Evolutionary conservation across 371 early-diverging fungal genomes (phyloP).

Genomic region (Mucor velutinosus): DNA sequence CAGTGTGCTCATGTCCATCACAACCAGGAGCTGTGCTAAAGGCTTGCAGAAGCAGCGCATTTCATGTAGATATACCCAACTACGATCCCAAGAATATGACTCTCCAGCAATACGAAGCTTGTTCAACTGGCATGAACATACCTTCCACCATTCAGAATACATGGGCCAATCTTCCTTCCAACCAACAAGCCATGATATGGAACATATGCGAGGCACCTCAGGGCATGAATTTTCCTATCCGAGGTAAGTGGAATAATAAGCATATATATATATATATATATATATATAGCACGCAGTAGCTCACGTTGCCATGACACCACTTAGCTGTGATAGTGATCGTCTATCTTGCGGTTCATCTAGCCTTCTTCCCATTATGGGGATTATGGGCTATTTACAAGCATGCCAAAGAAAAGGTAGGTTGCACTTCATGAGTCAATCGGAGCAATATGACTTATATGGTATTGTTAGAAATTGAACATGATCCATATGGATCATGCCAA

Average conservation of each 20-base stretch:
- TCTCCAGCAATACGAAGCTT: slow-evolving; percentile 37
- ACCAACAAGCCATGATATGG: slow-evolving; percentile 27
- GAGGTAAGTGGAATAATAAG: slow-evolving; percentile 7
- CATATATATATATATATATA: background rate
- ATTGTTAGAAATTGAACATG: background rate
- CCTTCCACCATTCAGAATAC: slow-evolving; percentile 17
- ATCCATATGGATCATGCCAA: background rate
- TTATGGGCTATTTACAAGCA: slow-evolving; percentile 45
- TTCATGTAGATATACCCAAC: slow-evolving; percentile 9
- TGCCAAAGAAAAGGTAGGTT: slow-evolving; percentile 17
- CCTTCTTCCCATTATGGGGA: slow-evolving; percentile 23
- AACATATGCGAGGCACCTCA: slow-evolving; percentile 38
- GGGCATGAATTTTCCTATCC: slow-evolving; percentile 34
- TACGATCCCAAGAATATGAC: slow-evolving; percentile 44
- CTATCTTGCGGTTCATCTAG: slow-evolving; percentile 26
- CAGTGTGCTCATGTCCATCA: slow-evolving; percentile 25
- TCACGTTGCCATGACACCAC: background rate
- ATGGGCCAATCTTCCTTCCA: slow-evolving; percentile 22
- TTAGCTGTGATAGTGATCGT: slow-evolving; percentile 37
- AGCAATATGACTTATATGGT: background rate
- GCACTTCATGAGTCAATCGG: background rate
- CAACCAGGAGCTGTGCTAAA: slow-evolving; percentile 7
- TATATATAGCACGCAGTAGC: background rate
- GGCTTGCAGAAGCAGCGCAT: slow-evolving; percentile 13
- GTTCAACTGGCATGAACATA: slow-evolving; percentile 32